A percentile compares a stretch with the other conserved stretches of the same genome.
These are phyloP conservation scores for Tylopilus sp. DNA, from an alignment of 768 basidiomycete genomes.

Conservation along the genomic window DNA sequence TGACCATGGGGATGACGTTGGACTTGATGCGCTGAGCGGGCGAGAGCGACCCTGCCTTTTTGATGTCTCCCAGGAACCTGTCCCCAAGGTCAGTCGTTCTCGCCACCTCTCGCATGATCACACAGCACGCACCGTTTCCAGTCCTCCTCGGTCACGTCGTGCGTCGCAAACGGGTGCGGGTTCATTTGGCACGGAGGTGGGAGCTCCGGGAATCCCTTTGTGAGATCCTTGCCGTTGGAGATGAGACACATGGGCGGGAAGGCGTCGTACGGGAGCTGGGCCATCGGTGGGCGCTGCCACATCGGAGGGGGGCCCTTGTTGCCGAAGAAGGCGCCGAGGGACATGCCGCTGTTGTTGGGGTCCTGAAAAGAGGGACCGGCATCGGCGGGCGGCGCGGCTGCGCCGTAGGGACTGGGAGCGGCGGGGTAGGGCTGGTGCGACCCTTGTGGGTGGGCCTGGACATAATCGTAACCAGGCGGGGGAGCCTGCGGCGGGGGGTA, in stretches of 20 bases:
- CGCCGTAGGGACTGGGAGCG: background rate
- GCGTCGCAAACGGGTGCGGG: constrained; percentile 49
- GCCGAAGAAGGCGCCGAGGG: constrained; percentile 27
- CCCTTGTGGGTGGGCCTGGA: constrained; percentile 2
- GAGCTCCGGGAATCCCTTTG: constrained; percentile 41
- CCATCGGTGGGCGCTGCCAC: constrained; percentile 22
- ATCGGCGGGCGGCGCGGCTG: background rate
- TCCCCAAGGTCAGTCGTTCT: background rate
- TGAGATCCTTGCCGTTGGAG: constrained; percentile 28
- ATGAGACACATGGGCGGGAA: constrained; percentile 32
- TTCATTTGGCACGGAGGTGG: constrained; percentile 38
- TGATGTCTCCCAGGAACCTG: constrained; percentile 38
- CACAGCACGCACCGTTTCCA: constrained; percentile 39
- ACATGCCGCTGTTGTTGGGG: constrained; percentile 2
- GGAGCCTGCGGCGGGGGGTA: constrained; percentile 5
- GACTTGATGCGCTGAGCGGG: constrained; percentile 32
- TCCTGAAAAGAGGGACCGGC: background rate
- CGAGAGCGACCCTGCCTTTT: constrained; percentile 33
- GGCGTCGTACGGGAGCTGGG: constrained; percentile 12
- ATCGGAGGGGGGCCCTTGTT: constrained; percentile 22
- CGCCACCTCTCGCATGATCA: background rate
- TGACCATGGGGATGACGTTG: constrained; percentile 30
- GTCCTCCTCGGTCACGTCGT: constrained; percentile 48
- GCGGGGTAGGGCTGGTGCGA: background rate
- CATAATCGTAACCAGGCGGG: constrained; percentile 13